Evolutionary conservation across 441 rosid species (phyloP), one percentile per base, ranked within the genome.

Genomic region (Capsella rubella): DNA sequence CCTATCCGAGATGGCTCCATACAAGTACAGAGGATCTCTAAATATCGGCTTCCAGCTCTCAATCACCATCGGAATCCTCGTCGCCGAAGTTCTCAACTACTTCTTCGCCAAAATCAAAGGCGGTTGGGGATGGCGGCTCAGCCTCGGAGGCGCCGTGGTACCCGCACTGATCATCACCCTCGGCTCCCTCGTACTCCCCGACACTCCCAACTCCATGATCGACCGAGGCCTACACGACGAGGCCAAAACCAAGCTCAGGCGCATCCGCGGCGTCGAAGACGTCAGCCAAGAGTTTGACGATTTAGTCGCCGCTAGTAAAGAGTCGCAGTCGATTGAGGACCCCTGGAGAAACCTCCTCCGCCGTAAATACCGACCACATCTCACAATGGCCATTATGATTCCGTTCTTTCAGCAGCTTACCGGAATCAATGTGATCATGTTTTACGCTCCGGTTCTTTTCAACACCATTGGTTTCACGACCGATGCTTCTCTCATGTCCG

Each of bases 1-100:
- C 75, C 73, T 85, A 16, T 85, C 88, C 0, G 88, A 85, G 65
- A 83, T 83, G 88, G 86, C 88, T 14, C 88, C 86, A 0, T 83
- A 83, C 81, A 85, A 78, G 70, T 83, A 47, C 79, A 81, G 88
- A 68, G 86, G 86, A 79, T 78, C 86, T 25, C 34, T 85, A 18
- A 83, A 83, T 82, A 85, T 83, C 1, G 85, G 84, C 10, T 83
- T 85, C 73, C 88, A 85, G 65, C 69, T 85, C 27, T 83, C 88
- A 12, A 85, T 85, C 73, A 79, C 85, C 5, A 50, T 85, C 49
- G 88, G 88, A 11, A 85, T 85, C 43, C 75, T 85, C 34, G 81
- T 81, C n/a, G 88, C 88, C 47, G 80, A 83, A 60, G 67, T 85
- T 0, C 73, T 85, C 62, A 85, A 85, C 79, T 85, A 85, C 62